phyloP scores from a whole-genome alignment of 768 basidiomycete genomes.

The Serendipita sp. region DNA sequence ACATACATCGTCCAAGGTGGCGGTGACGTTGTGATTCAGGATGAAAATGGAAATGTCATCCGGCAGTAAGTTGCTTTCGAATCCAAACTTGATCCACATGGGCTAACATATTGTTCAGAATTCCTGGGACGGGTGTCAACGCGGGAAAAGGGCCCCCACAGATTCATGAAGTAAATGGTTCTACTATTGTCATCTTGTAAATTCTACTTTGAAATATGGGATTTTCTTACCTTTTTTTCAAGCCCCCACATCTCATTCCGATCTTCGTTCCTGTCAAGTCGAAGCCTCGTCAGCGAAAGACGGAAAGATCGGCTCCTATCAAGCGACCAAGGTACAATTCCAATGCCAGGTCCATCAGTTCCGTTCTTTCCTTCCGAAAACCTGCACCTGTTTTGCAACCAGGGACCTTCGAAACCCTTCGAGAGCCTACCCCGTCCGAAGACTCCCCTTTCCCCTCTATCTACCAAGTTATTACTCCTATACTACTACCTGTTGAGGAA shows the following conservation, averaged over 20 bases:
- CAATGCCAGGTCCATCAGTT: too few species aligned
- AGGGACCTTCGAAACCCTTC: not conserved
- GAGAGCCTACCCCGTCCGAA: not conserved
- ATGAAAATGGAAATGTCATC: not conserved
- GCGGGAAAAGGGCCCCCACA: not conserved
- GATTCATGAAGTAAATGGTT: slow-evolving; percentile 5
- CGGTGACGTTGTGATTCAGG: slow-evolving; percentile 5
- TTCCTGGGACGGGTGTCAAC: not conserved
- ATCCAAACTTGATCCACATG: not conserved
- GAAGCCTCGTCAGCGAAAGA: not conserved
- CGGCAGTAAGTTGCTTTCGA: not conserved
- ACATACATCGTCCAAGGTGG: slow-evolving; percentile 5
- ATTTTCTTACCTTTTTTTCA: slow-evolving; percentile 1
- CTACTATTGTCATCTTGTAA: slow-evolving; percentile 6
- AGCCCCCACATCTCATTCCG: not conserved
- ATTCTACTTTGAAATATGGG: not conserved
- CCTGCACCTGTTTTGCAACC: too few species aligned
- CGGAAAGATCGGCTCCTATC: too few species aligned
- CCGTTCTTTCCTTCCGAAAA: too few species aligned
- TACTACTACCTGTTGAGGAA: too few species aligned
- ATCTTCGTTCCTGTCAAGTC: not conserved
- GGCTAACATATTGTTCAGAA: not conserved
- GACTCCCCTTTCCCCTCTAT: too few species aligned
- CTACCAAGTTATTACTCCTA: too few species aligned
- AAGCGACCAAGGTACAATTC: too few species aligned